Percentiles rank a stretch among this genome's conserved stretches.
phyloP scores from a whole-genome alignment of 768 basidiomycete species.

The Crucibulum laeve region DNA sequence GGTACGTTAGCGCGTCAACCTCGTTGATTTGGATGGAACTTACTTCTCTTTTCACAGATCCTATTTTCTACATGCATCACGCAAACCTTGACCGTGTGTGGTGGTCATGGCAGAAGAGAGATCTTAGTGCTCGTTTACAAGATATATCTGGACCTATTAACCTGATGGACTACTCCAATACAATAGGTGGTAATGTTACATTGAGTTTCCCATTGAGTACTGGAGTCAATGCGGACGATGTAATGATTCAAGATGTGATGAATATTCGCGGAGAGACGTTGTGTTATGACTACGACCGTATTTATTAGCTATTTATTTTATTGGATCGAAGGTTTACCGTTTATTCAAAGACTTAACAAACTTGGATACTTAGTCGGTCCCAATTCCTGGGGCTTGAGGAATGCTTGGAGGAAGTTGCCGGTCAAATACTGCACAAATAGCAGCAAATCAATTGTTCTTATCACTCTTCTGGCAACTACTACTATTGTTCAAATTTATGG shows the following conservation, averaged over 20 bases:
- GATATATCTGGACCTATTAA: slow-evolving; percentile 19
- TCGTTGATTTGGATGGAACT: not conserved
- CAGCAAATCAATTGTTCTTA: no score
- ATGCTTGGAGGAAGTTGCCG: no score
- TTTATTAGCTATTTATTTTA: no score
- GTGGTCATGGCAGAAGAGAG: not conserved
- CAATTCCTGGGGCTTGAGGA: no score
- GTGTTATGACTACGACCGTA: slow-evolving; percentile 16
- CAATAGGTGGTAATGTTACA: slow-evolving; percentile 15
- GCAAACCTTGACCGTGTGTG: not conserved
- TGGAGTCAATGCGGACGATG: slow-evolving; percentile 12
- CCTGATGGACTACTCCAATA: slow-evolving; percentile 14
- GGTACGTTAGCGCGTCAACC: not conserved
- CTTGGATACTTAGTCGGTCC: no score
- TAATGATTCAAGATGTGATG: slow-evolving; percentile 19
- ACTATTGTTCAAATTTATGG: no score
- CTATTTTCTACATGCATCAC: not conserved
- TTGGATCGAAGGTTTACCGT: no score
- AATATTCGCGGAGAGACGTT: slow-evolving; percentile 11
- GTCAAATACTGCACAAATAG: no score
- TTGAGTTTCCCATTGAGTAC: slow-evolving; percentile 14
- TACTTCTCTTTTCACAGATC: not conserved
- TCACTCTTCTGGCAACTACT: no score
- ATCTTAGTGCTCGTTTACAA: slow-evolving; percentile 9
- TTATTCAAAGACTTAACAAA: no score